Conservation (phyloP, 2,329 filamentous ascomycete genomes). For the Pestalotiopsis sp. region DNA sequence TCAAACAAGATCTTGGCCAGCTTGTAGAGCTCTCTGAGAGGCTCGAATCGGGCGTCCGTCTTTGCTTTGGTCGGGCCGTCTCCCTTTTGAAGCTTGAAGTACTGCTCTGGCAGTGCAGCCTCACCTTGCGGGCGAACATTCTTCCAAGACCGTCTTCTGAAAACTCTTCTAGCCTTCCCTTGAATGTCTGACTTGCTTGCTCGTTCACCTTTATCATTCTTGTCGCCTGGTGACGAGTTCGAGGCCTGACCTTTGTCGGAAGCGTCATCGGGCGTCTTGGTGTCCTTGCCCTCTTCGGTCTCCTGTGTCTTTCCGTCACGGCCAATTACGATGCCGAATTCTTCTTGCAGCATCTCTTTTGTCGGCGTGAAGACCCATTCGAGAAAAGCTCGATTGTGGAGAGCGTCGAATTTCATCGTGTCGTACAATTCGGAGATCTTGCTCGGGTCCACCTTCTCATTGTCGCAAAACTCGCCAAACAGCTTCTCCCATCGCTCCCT, state of each 20-base stretch:
- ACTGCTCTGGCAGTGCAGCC: constrained; percentile 66
- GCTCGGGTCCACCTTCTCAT: constrained; percentile 96
- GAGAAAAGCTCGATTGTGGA: constrained; percentile 94
- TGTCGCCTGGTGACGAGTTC: constrained; percentile 28
- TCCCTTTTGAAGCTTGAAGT: constrained; percentile 89
- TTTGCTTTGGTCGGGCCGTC: constrained; percentile 75
- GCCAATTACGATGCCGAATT: constrained; percentile 49
- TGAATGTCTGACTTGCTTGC: constrained; percentile 32
- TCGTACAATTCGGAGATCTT: constrained; percentile 99
- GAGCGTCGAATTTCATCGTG: constrained; percentile 98
- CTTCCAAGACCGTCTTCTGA: constrained; percentile 64
- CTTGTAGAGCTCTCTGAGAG: constrained; percentile 89
- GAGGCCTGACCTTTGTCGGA: constrained; percentile 39
- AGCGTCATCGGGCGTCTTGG: constrained; percentile 37
- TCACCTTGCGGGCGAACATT: constrained; percentile 54
- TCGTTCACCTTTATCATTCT: constrained; percentile 28
- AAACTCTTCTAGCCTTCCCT: constrained; percentile 52
- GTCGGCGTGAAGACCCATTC: constrained; percentile 97
- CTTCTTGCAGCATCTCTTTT: constrained; percentile 75
- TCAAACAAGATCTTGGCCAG: constrained; percentile 95
- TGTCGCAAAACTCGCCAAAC: constrained; percentile 94
- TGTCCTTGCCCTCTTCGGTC: constrained; percentile 41
- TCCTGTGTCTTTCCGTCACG: constrained; percentile 45
- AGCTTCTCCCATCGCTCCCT: constrained; percentile 98
- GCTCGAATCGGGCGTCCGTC: constrained; percentile 81